Conservation (phyloP, 2,329 filamentous ascomycete species). For the Penicillium frequentans region DNA sequence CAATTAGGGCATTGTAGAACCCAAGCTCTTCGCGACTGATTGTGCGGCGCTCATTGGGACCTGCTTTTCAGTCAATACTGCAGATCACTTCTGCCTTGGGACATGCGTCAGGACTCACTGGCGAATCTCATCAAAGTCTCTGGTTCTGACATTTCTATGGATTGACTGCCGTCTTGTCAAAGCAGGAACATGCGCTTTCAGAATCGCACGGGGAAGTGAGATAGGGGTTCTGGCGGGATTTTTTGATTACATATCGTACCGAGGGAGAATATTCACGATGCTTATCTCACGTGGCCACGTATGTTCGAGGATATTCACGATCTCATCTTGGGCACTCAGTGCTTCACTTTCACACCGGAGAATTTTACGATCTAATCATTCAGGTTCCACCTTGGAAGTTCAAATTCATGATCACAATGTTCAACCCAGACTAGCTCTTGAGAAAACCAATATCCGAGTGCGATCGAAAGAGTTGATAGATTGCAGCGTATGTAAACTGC, state of each 20-base stretch:
- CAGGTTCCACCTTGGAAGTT: too few species aligned
- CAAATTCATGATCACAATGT: too few species aligned
- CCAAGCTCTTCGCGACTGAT: slow-evolving; percentile 44
- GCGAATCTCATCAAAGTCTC: slow-evolving; percentile 27
- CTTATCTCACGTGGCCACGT: too few species aligned
- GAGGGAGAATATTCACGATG: too few species aligned
- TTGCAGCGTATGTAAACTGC: not conserved
- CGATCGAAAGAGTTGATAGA: not conserved
- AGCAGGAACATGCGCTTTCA: not conserved
- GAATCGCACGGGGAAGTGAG: not conserved
- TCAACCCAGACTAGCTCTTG: too few species aligned
- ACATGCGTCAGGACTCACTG: slow-evolving; percentile 14
- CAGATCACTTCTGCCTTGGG: not conserved
- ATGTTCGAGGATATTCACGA: too few species aligned
- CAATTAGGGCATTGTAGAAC: slow-evolving; percentile 42
- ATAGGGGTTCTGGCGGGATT: too few species aligned
- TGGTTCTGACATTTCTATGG: not conserved
- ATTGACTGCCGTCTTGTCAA: not conserved
- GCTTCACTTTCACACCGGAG: too few species aligned
- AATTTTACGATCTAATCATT: too few species aligned
- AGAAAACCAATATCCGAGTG: too few species aligned
- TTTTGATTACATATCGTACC: too few species aligned
- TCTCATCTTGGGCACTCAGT: too few species aligned
- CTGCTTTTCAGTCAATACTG: slow-evolving; percentile 21
- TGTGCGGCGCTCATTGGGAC: slow-evolving; percentile 43